phyloP scores from a whole-genome alignment of 306 rosid species.

The Rosa multiflora region DNA sequence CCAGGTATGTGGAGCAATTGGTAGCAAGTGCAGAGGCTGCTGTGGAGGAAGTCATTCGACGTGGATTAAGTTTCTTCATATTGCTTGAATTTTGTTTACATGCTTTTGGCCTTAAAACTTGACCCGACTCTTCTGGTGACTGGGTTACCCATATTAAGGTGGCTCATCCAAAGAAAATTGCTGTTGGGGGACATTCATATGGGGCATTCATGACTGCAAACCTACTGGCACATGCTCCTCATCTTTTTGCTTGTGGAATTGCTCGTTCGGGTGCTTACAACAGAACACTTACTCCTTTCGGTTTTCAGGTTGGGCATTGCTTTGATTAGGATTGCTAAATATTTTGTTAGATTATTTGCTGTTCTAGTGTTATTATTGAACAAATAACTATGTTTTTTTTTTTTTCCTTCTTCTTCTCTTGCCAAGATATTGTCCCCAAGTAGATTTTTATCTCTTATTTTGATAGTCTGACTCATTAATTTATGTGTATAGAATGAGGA shows the following conservation, averaged over 20 bases:
- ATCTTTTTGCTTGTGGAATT: conserved; percentile 94
- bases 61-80: conserved; percentile 64
- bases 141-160: conserved; percentile 57
- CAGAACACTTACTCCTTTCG: conserved; percentile 97
- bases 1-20: conserved; percentile 90
- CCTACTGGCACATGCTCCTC: conserved; percentile 97
- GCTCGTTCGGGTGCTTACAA: conserved; percentile 99
- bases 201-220: conserved; percentile 99
- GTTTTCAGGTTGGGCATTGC: conserved; percentile 73
- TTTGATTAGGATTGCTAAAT: background rate
- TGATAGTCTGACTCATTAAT: conserved; percentile 20
- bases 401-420: background rate
- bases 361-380: background rate
- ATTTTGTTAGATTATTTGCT: background rate
- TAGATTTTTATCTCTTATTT: conserved; percentile 9
- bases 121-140: conserved; percentile 22
- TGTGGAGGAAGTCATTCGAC: conserved; percentile 82
- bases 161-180: conserved; percentile 89
- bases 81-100: conserved; percentile 8
- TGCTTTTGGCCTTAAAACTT: conserved; percentile 9
- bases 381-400: background rate
- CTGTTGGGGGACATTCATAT: conserved; percentile 98
- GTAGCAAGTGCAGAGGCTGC: conserved; percentile 98
- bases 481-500: conserved; percentile 74
- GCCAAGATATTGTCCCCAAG: conserved; percentile 8